A percentile compares a stretch with the other conserved stretches of the same genome.
Evolutionary conservation across 106 monocot genomes (phyloP).

Genomic region (Platanthera guangdongensis): DNA sequence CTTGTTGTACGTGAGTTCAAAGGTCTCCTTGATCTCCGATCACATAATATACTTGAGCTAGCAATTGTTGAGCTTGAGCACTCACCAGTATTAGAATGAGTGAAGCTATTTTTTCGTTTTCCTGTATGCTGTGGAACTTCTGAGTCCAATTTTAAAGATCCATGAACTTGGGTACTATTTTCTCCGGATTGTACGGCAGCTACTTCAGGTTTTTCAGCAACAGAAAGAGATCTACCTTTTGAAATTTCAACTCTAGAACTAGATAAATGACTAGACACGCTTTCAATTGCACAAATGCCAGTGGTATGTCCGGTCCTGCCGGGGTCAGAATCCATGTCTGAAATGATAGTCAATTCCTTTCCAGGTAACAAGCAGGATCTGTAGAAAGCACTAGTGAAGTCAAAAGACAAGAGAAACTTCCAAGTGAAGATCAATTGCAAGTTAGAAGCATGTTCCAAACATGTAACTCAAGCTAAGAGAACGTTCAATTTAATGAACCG

Average conservation of each 20-base stretch:
- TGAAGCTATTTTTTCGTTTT: slow-evolving; percentile 39
- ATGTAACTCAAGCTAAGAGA: neutral
- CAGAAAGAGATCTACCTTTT: neutral
- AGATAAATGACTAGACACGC: slow-evolving; percentile 9
- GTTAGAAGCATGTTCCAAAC: neutral
- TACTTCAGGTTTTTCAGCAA: slow-evolving; percentile 2
- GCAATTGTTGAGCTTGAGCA: slow-evolving; percentile 35
- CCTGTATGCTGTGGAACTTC: slow-evolving; percentile 20
- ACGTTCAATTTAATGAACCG: neutral
- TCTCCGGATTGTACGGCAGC: neutral
- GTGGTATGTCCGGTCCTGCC: neutral
- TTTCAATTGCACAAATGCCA: neutral
- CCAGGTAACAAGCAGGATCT: neutral
- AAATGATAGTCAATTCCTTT: slow-evolving; percentile 13
- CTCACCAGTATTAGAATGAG: slow-evolving; percentile 19
- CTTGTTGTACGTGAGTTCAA: slow-evolving; percentile 20
- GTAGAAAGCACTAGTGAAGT: neutral
- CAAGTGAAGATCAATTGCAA: no score
- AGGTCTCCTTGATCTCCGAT: slow-evolving; percentile 10
- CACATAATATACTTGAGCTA: slow-evolving; percentile 7
- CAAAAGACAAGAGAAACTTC: neutral
- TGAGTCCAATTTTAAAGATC: slow-evolving; percentile 5
- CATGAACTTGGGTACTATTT: neutral
- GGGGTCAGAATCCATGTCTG: slow-evolving; percentile 4
- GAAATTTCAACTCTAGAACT: neutral